phyloP scores from a whole-genome alignment of 495 filamentous ascomycete species.

The Aspergillus avenaceus region DNA sequence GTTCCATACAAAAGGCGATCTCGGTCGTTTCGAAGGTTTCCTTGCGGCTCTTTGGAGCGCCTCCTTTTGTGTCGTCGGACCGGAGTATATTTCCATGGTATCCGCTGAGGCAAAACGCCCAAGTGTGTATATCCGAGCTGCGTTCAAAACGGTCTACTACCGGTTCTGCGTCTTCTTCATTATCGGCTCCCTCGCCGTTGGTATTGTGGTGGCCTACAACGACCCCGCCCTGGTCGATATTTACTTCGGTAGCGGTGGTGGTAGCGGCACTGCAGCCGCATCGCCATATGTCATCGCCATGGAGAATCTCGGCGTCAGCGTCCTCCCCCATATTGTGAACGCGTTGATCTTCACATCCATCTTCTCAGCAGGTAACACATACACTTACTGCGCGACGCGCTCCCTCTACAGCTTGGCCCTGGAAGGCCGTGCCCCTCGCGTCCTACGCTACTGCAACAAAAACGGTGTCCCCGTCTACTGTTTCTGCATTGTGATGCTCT shows the following conservation, averaged over 20 bases:
- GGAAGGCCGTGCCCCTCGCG: constrained; percentile 58
- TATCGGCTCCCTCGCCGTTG: constrained; percentile 63
- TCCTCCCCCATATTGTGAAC: constrained; percentile 73
- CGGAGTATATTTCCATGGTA: constrained; percentile 78
- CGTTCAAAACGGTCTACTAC: constrained; percentile 74
- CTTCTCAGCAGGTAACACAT: constrained; percentile 81
- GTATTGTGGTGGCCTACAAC: constrained; percentile 60
- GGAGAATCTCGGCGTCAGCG: constrained; percentile 60
- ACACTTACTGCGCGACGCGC: constrained; percentile 75
- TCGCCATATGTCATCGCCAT: constrained; percentile 83
- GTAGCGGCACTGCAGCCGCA: constrained; percentile 51
- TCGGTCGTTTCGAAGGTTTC: constrained; percentile 69
- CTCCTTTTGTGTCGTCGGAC: constrained; percentile 43
- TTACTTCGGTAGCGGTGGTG: constrained; percentile 27
- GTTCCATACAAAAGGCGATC: constrained; percentile 51
- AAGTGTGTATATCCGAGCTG: constrained; percentile 46
- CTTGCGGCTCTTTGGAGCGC: constrained; percentile 59
- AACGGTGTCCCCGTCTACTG: constrained; percentile 48
- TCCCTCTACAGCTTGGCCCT: constrained; percentile 70
- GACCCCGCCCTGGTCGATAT: constrained; percentile 42
- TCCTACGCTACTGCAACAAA: constrained; percentile 49
- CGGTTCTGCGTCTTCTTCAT: constrained; percentile 74
- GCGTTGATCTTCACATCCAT: constrained; percentile 52
- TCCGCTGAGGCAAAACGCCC: constrained; percentile 75
- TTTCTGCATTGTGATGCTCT: constrained; percentile 43